Evolutionary conservation across 257 asterid species (phyloP).

Genomic region (Parsonsia alboflavescens): DNA sequence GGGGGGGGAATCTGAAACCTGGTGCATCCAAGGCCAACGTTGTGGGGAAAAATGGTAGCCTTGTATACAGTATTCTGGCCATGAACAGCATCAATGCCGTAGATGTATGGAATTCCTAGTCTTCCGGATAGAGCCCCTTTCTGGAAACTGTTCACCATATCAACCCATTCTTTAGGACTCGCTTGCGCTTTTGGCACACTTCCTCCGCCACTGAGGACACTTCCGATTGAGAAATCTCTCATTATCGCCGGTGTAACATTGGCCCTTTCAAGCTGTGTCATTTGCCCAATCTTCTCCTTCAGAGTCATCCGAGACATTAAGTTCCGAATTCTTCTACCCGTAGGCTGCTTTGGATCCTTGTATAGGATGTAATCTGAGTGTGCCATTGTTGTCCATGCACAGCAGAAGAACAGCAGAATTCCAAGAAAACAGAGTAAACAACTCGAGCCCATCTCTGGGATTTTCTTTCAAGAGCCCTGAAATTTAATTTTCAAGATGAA

Average conservation of each 20-base stretch:
- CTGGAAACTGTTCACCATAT: slow-evolving; percentile 42
- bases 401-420: slow-evolving; percentile 14
- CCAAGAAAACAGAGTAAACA: slow-evolving; percentile 2
- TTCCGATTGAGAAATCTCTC: slow-evolving; percentile 26
- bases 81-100: slow-evolving; percentile 53
- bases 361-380: slow-evolving; percentile 13
- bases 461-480: background rate
- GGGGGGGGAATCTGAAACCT: slow-evolving; percentile 23
- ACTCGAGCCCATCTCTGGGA: background rate
- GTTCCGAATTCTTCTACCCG: slow-evolving; percentile 14
- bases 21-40: slow-evolving; percentile 48
- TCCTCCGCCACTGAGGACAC: slow-evolving; percentile 40
- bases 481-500: background rate
- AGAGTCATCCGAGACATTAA: slow-evolving; percentile 31
- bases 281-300: slow-evolving; percentile 40
- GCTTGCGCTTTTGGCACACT: slow-evolving; percentile 29
- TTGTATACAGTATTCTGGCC: slow-evolving; percentile 40
- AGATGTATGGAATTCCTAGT: slow-evolving; percentile 43
- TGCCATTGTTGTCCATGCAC: slow-evolving; percentile 4
- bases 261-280: slow-evolving; percentile 32
- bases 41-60: slow-evolving; percentile 48
- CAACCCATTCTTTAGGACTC: slow-evolving; percentile 33
- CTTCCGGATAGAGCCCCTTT: slow-evolving; percentile 38
- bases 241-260: slow-evolving; percentile 24
- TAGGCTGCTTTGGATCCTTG: slow-evolving; percentile 30